phyloP scores from a whole-genome alignment of 257 asterid genomes.

The Paraleonurus japonicus region DNA sequence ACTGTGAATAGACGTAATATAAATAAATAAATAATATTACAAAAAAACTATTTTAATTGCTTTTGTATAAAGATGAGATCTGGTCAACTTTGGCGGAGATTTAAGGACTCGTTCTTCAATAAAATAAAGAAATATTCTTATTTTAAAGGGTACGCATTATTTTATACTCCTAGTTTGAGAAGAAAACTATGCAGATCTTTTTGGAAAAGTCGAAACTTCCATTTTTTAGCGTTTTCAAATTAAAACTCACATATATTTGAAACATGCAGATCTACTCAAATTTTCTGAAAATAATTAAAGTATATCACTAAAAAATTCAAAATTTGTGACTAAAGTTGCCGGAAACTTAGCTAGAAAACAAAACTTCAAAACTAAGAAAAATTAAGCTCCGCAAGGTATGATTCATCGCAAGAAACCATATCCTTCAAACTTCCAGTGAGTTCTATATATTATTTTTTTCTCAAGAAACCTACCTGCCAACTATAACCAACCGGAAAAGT shows the following conservation, averaged over 20 bases:
- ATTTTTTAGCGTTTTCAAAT: background rate
- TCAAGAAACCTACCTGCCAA: background rate
- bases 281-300: background rate
- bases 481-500: background rate
- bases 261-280: constrained; percentile 7
- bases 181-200: constrained; percentile 32
- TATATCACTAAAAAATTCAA: background rate
- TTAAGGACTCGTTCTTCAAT: constrained; percentile 24
- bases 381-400: background rate
- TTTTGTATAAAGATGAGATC: constrained; percentile 29
- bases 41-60: background rate
- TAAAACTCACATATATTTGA: background rate
- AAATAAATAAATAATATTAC: background rate
- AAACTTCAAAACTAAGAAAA: background rate
- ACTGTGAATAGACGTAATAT: background rate
- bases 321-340: background rate
- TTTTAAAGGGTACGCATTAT: background rate
- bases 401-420: background rate
- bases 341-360: background rate
- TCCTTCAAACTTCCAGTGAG: background rate
- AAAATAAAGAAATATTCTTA: background rate
- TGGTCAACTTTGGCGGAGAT: constrained; percentile 31
- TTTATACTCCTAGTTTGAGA: background rate
- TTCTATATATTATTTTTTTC: too few species aligned
- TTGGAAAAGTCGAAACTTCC: constrained; percentile 25